Percentiles rank a stretch among this genome's conserved stretches.
phyloP scores from a whole-genome alignment of 257 asterid genomes.

The Verbena officinalis region DNA sequence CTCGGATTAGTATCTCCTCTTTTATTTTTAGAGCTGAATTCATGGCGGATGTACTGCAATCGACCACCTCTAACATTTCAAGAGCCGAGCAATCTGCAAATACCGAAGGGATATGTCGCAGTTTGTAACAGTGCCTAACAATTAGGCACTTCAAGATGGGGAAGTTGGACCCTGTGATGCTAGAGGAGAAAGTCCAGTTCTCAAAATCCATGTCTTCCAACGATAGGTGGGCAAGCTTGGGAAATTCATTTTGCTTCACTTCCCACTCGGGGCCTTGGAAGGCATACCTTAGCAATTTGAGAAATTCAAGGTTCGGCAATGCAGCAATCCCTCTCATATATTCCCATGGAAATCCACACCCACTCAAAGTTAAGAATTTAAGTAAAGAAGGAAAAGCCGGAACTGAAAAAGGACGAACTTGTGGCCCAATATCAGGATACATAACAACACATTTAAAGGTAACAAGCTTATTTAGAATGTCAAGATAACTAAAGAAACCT shows the following conservation, averaged over 20 bases:
- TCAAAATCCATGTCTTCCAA: not conserved
- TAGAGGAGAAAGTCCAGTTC: not conserved
- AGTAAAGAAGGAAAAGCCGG: not conserved
- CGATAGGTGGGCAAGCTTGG: not conserved
- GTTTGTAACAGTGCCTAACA: slow-evolving; percentile 10
- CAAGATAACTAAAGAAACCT: slow-evolving; percentile 1
- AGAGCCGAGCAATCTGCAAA: not conserved
- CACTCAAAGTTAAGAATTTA: not conserved
- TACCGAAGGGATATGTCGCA: slow-evolving; percentile 13
- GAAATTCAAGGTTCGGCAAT: not conserved
- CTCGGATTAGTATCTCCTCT: not conserved
- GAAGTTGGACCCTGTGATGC: not conserved
- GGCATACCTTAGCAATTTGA: not conserved
- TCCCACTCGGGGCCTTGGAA: not conserved
- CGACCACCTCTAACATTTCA: not conserved
- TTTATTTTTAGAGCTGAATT: not conserved
- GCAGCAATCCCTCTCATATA: not conserved
- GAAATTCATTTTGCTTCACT: not conserved
- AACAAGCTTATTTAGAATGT: not conserved
- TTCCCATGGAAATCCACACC: not conserved
- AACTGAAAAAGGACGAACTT: not conserved
- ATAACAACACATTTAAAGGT: not conserved
- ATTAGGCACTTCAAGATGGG: not conserved
- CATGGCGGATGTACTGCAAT: not conserved
- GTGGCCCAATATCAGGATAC: not conserved